Evolutionary conservation across 331 rosid genomes (phyloP), one percentile per base, ranked within the genome.

Genomic region (Malus hybrid): DNA sequence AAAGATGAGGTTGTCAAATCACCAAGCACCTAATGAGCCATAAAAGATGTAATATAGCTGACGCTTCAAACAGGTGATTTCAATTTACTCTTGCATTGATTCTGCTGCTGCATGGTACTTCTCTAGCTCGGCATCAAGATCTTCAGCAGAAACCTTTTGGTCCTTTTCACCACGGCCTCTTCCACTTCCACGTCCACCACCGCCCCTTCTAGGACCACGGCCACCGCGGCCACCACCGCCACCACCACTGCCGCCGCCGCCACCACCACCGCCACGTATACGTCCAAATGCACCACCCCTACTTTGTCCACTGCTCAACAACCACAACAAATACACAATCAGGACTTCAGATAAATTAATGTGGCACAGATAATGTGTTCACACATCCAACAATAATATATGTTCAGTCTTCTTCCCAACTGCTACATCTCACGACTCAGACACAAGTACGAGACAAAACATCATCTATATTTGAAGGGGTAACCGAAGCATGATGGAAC

Each of bases 41-140:
- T 77, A 86, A 79, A 82, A 66, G 81, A 76, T 32, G 82, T 83
- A 78, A 85, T 39, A 80, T 57, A 78, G 83, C 87, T 70, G 65
- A 81, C 82, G 79, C 76, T 76, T 70, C 74, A 83, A 50, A 76
- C 52, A 70, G 22, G 68, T 63, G 68, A 69, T 77, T 86, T 85
- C 77, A 87, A 73, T 86, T 86, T 66, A 74, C 77, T 78, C 73
- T 68, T 92, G 87, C 97, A 92, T 90, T 63, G 57, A 52, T 52
- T 52, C 57, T 6, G 96, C 85, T 80, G 89, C 93, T 28, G 96
- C 78, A 81, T 92, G 97, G 82, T 94, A 94, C 85, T 92, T 94
- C 82, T 92, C 97, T 88, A 94, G 80, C 33, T 94, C 99, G 24
- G 97, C 96, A 86, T 94, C 97, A 75, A 94, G 93, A 75, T 90